Base-by-base conservation (phyloP, 2,329 filamentous ascomycete species). In the Ilyonectria mors-panacis region DNA sequence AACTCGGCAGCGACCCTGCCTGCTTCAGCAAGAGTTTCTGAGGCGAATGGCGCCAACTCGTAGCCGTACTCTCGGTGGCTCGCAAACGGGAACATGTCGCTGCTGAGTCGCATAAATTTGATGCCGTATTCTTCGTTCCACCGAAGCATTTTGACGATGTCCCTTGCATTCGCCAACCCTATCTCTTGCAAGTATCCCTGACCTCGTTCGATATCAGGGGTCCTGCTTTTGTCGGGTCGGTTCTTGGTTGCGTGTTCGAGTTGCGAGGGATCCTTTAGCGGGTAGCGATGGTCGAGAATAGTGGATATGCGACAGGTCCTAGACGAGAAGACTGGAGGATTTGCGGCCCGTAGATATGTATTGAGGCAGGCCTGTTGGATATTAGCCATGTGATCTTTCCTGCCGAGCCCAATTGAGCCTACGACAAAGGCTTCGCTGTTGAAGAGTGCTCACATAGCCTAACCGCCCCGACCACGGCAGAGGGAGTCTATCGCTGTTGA, bases 31-130 rank as follows among this genome's bases (percentile, higher is more conserved):
- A 98, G 84, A 0, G 88, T 90, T 15, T 94, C 91, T 0, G 93
- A 89, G 0, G 95, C 95, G 78, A 98, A 98, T 0, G 93, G 92
- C 0, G 90, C 91, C 13, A 98, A 85, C 72, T 89, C 92, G 80
- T 98, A 98, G 0, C 95, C 95, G 71, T 97, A 92, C 68, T 94
- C 92, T 26, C 88, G 87, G 76, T 98, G 95, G 70, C 93, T 97
- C 2, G 95, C 95, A 78, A 98, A 98, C 0, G 95, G 95, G 71
- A 98, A 98, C 93, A 98, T 98, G 74, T 98, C 95, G 61, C 94
- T 97, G 73, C 94, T 97, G 21, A 98, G 85, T 1, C 95, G 89
- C 88, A 98, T 89, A 79, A 98, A 98, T 73, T 91, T 95, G 81
- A 98, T 98, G 44, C 92, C 91, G 71, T 95, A 98, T 72, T 90